Conservation (phyloP, 2,329 filamentous ascomycete genomes). For the Pseudopyricularia cyperi region DNA sequence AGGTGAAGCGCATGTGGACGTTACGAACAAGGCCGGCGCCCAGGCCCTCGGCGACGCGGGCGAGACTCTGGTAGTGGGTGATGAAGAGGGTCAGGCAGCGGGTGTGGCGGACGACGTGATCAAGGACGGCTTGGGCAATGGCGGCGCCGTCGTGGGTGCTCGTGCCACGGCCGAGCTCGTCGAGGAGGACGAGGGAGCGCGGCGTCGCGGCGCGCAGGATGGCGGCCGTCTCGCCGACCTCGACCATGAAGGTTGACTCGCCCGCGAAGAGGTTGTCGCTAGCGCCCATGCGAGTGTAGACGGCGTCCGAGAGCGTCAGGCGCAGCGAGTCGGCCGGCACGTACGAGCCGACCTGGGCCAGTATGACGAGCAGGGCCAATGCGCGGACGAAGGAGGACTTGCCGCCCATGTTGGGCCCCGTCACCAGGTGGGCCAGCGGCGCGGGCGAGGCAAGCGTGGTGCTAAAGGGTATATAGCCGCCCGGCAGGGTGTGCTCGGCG, state of each 20-base stretch:
- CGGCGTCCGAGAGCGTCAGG: slow-evolving; percentile 77
- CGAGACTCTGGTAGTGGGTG: slow-evolving; percentile 88
- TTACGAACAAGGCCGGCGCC: slow-evolving; percentile 55
- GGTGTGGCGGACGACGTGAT: slow-evolving; percentile 65
- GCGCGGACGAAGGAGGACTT: slow-evolving; percentile 97
- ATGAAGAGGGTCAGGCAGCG: slow-evolving; percentile 84
- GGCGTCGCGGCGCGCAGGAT: slow-evolving; percentile 84
- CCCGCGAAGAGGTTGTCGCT: slow-evolving; percentile 92
- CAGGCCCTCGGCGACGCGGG: slow-evolving; percentile 56
- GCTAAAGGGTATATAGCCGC: slow-evolving; percentile 84
- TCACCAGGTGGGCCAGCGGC: slow-evolving; percentile 71
- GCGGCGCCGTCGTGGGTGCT: slow-evolving; percentile 93
- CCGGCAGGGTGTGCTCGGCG: slow-evolving; percentile 79
- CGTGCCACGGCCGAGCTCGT: slow-evolving; percentile 88
- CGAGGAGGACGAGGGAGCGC: slow-evolving; percentile 76
- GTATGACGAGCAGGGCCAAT: slow-evolving; percentile 80
- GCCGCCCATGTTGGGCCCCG: slow-evolving; percentile 96
- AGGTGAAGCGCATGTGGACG: slow-evolving; percentile 84
- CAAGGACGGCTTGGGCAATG: slow-evolving; percentile 83
- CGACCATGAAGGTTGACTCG: slow-evolving; percentile 96
- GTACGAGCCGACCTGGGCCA: slow-evolving; percentile 90
- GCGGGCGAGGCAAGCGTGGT: slow-evolving; percentile 54
- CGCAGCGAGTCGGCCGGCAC: slow-evolving; percentile 66
- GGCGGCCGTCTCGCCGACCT: slow-evolving; percentile 80
- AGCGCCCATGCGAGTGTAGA: slow-evolving; percentile 92